Base-by-base conservation (phyloP, 331 rosid genomes). In the Erythrophleum ivorense region DNA sequence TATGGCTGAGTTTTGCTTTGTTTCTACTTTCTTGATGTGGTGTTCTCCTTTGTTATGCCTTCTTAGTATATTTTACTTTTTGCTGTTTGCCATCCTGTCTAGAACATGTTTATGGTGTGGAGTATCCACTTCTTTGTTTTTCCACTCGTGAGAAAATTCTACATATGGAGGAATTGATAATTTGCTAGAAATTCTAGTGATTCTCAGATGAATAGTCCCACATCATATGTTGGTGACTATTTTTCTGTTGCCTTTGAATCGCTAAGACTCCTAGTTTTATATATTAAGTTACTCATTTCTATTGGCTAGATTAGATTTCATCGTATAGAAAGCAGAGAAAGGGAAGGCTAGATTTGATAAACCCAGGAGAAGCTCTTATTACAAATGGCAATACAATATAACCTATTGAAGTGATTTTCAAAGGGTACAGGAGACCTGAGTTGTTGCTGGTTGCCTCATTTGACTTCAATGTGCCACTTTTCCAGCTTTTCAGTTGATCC, bases 1-100 rank as follows among this genome's bases (percentile, higher is more conserved):
- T 59, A 31, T 59, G 43, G 62, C 29, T 16, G 18, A 59, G 73
- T 24, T 29, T 46, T 50, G 29, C 50, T 18, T 80, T 46, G 81
- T 68, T 78, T 55, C 41, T 7, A 38, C 43, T 52, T 67, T 31
- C 46, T 80, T 43, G 4, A 36, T 57, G 24, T 15, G 12, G 10
- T 64, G 36, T 41, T 43, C 2, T 13, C 45, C 63, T n/a, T 40
- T 73, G 41, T 64, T 48, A 31, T 64, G 70, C 7, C 48, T 19
- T 52, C 4, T 16, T 60, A 5, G 10, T 38, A 34, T 24, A 59
- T 15, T 58, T 12, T 34, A 59, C 77, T 3, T 58, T 31, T 43
- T 55, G 33, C 67, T 45, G 9, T 60, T 15, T 34, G 38, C 48
- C 72, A 48, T 46, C 15, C 60, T 69, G 3, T 46, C 29, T 31